phyloP scores from a whole-genome alignment of 2,329 filamentous ascomycete species.

The Plectosphaerella cucumerina region DNA sequence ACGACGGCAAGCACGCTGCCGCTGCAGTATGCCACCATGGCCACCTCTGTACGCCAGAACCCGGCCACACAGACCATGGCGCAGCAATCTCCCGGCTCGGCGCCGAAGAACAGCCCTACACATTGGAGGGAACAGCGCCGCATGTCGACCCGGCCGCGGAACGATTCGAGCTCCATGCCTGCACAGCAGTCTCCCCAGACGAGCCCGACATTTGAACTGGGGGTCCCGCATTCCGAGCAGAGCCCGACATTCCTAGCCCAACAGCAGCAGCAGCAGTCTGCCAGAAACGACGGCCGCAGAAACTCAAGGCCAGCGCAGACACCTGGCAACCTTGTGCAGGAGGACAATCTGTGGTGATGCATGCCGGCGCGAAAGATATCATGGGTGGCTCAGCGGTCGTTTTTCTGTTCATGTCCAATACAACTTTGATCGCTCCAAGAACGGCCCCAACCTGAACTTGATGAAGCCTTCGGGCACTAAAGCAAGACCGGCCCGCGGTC shows the following conservation, averaged over 20 bases:
- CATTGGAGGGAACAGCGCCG: slow-evolving; percentile 1
- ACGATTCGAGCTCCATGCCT: not conserved
- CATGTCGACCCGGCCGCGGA: not conserved
- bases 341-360: not conserved
- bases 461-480: no score
- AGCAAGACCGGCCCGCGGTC: no score
- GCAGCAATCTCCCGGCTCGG: slow-evolving; percentile 3
- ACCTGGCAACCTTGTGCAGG: not conserved
- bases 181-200: not conserved
- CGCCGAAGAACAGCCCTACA: slow-evolving; percentile 6
- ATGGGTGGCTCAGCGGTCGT: no score
- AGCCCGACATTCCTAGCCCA: slow-evolving; percentile 7
- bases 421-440: no score
- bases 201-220: not conserved
- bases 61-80: not conserved
- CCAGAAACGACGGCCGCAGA: slow-evolving; percentile 2
- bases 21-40: slow-evolving; percentile 3
- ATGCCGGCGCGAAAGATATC: not conserved
- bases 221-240: not conserved
- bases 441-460: no score
- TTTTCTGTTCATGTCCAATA: no score
- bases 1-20: not conserved
- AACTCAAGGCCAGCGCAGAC: slow-evolving; percentile 4
- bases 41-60: not conserved
- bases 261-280: slow-evolving; percentile 3